These are phyloP conservation scores for Brassica juncea DNA, from an alignment of 345 rosid genomes.

Conservation along the genomic window DNA sequence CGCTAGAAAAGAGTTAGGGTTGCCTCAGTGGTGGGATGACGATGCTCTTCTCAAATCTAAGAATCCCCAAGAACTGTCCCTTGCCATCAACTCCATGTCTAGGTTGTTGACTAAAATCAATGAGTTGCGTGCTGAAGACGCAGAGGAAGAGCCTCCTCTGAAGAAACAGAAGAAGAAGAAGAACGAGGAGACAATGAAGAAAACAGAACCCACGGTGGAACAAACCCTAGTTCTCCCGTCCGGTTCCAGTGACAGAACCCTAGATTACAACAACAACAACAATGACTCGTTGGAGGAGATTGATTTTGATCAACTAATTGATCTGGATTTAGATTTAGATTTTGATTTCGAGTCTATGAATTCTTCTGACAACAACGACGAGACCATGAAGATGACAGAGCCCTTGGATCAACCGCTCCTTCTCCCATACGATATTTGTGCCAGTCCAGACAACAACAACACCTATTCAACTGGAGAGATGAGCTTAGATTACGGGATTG, in stretches of 20 bases:
- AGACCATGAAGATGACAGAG: background rate
- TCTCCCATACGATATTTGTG: no score
- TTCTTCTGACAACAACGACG: no score
- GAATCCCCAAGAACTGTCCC: background rate
- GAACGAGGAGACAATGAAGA: no score
- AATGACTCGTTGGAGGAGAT: no score
- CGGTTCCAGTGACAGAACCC: background rate
- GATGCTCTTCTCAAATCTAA: background rate
- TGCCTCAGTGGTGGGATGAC: background rate
- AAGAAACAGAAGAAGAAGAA: background rate
- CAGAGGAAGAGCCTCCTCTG: background rate
- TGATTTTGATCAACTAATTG: no score
- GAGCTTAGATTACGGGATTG: background rate
- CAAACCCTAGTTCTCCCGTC: background rate
- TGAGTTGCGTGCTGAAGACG: background rate
- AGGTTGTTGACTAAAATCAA: no score
- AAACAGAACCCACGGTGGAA: background rate
- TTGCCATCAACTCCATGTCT: background rate
- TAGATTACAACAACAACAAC: background rate
- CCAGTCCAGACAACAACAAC: background rate
- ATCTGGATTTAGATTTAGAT: no score
- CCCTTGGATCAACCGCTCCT: background rate
- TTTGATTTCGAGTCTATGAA: no score
- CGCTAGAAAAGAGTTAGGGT: background rate
- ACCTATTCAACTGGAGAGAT: background rate